Evolutionary conservation across 495 filamentous ascomycete genomes (phyloP).

Genomic region (Penicillium subrubescens): DNA sequence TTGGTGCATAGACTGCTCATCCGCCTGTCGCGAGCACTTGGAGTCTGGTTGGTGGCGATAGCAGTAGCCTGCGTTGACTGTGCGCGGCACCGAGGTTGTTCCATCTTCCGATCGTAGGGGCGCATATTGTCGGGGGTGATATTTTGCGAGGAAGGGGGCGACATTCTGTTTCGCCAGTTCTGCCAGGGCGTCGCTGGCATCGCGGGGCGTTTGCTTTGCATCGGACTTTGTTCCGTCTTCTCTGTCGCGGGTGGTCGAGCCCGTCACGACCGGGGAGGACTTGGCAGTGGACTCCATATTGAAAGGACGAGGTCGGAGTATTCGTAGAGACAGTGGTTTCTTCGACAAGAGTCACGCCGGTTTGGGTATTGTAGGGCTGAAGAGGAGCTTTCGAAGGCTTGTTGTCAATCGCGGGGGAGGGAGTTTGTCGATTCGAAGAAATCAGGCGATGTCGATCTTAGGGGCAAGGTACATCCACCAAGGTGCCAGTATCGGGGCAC

Average conservation of each 20-base stretch:
- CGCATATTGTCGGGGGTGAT: constrained; percentile 83
- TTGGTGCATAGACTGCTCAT: constrained; percentile 94
- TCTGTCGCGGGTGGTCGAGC: constrained; percentile 3
- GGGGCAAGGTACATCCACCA: constrained; percentile 1
- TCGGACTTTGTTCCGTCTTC: constrained; percentile 26
- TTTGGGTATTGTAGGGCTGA: background rate
- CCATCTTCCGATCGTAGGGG: constrained; percentile 52
- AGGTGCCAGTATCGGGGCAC: constrained; percentile 3
- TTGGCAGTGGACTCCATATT: background rate
- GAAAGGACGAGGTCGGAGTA: background rate
- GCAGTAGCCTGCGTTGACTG: constrained; percentile 83
- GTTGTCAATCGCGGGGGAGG: background rate
- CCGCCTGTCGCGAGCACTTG: constrained; percentile 87
- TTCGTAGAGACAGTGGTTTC: background rate
- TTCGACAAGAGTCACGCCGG: background rate
- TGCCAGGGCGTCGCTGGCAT: constrained; percentile 29
- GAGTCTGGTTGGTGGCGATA: constrained; percentile 94
- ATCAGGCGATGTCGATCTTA: background rate
- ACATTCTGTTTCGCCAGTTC: constrained; percentile 59
- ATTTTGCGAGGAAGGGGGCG: constrained; percentile 80
- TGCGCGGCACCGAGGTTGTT: constrained; percentile 36
- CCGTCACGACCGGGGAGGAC: background rate
- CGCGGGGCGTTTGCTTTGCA: constrained; percentile 22
- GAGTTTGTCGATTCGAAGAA: background rate
- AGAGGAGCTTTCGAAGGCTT: background rate